Evolutionary conservation across 805 yeast genomes (phyloP).

Genomic region (Pichia heedii): DNA sequence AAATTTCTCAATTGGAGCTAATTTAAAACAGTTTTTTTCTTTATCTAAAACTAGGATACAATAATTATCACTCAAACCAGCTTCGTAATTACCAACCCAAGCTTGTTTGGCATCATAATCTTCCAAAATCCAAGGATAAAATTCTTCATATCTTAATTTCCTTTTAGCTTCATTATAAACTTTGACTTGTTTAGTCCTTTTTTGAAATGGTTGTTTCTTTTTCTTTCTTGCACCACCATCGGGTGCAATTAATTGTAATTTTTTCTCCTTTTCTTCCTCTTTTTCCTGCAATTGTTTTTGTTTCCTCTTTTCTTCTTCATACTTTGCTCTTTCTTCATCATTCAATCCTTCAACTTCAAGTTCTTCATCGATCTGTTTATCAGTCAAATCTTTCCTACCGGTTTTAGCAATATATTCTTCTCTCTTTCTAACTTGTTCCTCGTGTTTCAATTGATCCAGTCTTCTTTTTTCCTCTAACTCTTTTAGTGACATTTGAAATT

Average conservation of each 20-base stretch:
- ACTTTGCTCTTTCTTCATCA: conserved; percentile 35
- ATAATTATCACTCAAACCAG: conserved; percentile 75
- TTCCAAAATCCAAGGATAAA: conserved; percentile 96
- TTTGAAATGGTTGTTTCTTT: conserved; percentile 49
- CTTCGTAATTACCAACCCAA: conserved; percentile 94
- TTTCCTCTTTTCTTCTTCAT: conserved; percentile 20
- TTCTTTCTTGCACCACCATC: conserved; percentile 80
- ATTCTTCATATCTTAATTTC: conserved; percentile 86
- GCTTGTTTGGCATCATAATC: conserved; percentile 92
- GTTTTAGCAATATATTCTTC: conserved; percentile 22
- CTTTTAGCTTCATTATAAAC: conserved; percentile 77
- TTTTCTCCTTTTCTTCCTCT: conserved; percentile 33
- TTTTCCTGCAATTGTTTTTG: conserved; percentile 24
- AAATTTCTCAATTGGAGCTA: conserved; percentile 93
- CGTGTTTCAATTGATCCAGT: conserved; percentile 36
- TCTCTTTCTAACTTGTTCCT: conserved; percentile 29
- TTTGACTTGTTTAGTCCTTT: conserved; percentile 78
- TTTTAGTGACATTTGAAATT: conserved; percentile 71
- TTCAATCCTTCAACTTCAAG: conserved; percentile 22
- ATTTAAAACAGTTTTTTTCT: conserved; percentile 64
- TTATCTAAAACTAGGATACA: conserved; percentile 78
- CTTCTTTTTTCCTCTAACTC: conserved; percentile 59
- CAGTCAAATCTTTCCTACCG: conserved; percentile 12
- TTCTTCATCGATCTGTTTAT: conserved; percentile 23
- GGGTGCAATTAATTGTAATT: conserved; percentile 72